phyloP scores from a whole-genome alignment of 306 rosid genomes.

The Argentina anserina region DNA sequence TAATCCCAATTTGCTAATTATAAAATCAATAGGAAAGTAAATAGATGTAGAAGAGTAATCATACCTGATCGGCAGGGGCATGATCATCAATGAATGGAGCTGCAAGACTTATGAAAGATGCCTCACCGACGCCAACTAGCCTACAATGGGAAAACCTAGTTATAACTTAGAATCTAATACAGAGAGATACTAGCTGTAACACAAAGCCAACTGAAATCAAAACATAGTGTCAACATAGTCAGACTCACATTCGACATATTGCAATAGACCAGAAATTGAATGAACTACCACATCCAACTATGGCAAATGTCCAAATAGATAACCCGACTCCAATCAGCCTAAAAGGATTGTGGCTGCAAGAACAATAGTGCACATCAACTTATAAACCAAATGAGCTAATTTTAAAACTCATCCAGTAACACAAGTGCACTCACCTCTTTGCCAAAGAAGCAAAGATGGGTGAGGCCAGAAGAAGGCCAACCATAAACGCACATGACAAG shows the following conservation, averaged over 20 bases:
- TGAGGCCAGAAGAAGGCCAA: slow-evolving; percentile 86
- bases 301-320: slow-evolving; percentile 86
- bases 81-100: slow-evolving; percentile 98
- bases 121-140: slow-evolving; percentile 98
- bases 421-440: slow-evolving; percentile 51
- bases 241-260: slow-evolving; percentile 74
- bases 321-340: slow-evolving; percentile 95
- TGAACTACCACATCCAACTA: slow-evolving; percentile 79
- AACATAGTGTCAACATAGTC: not conserved
- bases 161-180: slow-evolving; percentile 20
- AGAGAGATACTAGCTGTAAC: slow-evolving; percentile 15
- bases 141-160: slow-evolving; percentile 36
- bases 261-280: slow-evolving; percentile 86
- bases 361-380: slow-evolving; percentile 12
- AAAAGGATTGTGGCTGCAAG: slow-evolving; percentile 81
- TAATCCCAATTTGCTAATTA: not conserved
- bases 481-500: slow-evolving; percentile 92
- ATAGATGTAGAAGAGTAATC: slow-evolving; percentile 15
- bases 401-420: not conserved
- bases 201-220: not conserved
- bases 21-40: not conserved
- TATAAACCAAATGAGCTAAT: not conserved
- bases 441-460: slow-evolving; percentile 86
- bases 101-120: slow-evolving; percentile 94
- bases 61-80: slow-evolving; percentile 81